Base-by-base conservation (phyloP, 2,329 filamentous ascomycete genomes). In the Phialophora macrospora region DNA sequence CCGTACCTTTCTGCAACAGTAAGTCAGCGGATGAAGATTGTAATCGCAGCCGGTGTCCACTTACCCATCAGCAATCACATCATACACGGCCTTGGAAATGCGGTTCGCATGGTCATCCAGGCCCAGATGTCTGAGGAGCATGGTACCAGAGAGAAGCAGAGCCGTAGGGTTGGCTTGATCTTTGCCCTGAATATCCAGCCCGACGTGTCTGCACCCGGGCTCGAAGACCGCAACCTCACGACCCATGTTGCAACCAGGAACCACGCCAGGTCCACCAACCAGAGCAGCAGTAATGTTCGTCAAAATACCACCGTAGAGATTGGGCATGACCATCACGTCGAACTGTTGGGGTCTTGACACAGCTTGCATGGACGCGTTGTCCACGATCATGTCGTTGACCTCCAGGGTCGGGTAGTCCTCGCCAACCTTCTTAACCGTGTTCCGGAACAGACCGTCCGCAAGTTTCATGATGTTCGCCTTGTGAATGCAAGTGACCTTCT, bases 401-500 rank as follows among this genome's bases (percentile, higher is more conserved):
- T 97, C 91, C 74, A 99, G 86, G 70, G 92, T 96, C 67, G 95
- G 94, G 84, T 95, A 99, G 80, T 97, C 92, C 84, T 96, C 91
- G 72, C 93, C 91, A 73, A 95, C 89, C 76, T 89, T 86, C 85
- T 96, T 92, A 87, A 98, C 96, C 73, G 95, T 98, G 84, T 89
- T 94, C 80, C 95, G 91, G 92, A 99, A 99, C 64, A 99, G 91
- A 82, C 95, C 95, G 75, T 99, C 95, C 79, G 93, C 94, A 66
- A 99, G 87, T 88, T 99, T 99, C 95, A 99, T 99, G 85, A 99
- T 99, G 87, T 99, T 99, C 83, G 95, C 95, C 88, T 99, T 99
- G 90, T 99, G 95, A 79, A 99, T 98, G 85, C 94, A 97, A 73
- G 95, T 98, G 65, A 99, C 92, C 90, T 98, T 98, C 87, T 96